Percentiles rank a stretch among this genome's conserved stretches.
Evolutionary conservation across 768 basidiomycete genomes (phyloP).

Genomic region (Termitomyces eurrhizus): DNA sequence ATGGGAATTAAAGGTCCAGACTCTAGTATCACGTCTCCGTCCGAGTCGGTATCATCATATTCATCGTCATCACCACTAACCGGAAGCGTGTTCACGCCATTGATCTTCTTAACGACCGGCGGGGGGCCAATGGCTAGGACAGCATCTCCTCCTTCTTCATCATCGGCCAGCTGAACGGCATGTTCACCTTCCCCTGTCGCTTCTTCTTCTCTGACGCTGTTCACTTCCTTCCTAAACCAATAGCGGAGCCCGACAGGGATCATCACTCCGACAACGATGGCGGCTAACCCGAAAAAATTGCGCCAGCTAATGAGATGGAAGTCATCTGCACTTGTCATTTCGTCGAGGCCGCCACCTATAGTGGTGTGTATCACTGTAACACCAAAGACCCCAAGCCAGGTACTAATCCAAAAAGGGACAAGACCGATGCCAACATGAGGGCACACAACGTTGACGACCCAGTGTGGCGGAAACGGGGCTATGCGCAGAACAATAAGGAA

Average conservation of each 20-base stretch:
- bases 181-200: constrained; percentile 22
- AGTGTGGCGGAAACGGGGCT: constrained; percentile 92
- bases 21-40: constrained; percentile 72
- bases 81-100: constrained; percentile 24
- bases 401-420: constrained; percentile 84
- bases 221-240: constrained; percentile 68
- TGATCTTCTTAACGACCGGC: constrained; percentile 36
- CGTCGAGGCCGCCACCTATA: constrained; percentile 88
- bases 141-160: constrained; percentile 34
- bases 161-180: constrained; percentile 17
- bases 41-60: constrained; percentile 43
- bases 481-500: constrained; percentile 95
- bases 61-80: constrained; percentile 33
- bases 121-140: constrained; percentile 58
- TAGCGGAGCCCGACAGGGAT: constrained; percentile 89
- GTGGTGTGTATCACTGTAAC: constrained; percentile 93
- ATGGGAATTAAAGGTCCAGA: constrained; percentile 54
- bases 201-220: constrained; percentile 33
- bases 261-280: constrained; percentile 87
- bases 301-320: constrained; percentile 92
- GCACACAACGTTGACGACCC: constrained; percentile 91
- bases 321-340: constrained; percentile 92
- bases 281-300: constrained; percentile 82
- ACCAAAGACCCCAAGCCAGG: constrained; percentile 87
- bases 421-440: constrained; percentile 89